Base-by-base conservation (phyloP, 306 rosid species). In the barrel medic (Medicago truncatula) region DNA sequence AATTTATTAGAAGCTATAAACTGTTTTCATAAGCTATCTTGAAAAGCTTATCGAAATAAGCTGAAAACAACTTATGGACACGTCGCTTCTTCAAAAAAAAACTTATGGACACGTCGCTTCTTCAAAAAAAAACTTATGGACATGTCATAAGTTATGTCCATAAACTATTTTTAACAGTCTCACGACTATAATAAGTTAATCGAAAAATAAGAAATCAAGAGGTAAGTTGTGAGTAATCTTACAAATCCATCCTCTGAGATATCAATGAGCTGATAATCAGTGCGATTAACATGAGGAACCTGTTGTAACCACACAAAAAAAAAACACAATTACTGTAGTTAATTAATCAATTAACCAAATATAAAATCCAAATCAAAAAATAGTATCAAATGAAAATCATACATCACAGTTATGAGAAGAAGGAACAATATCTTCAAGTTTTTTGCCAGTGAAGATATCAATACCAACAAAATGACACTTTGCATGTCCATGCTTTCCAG, bases 201-300 rank as follows among this genome's bases (percentile, higher is more conserved):
- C 54, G 31, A 28, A 28, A 28, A 28, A 28, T 28, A 61, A 31
- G 12, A 2, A 61, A 61, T 10, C 6, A 16, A 9, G 2, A 46
- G 7, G 43, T 62, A 70, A 70, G 62, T 18, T 21, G 50, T 66
- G 25, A 47, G 20, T 17, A 63, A 75, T 62, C 89, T 77, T 90
- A 94, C 98, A 86, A 92, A 94, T 86, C 98, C 98, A 86, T 94
- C 98, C 85, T 94, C 98, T 46, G 98, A 90, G 74, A 94, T 94
- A 79, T 94, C 97, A 18, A 94, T 94, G 58, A 94, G 93, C 87
- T 94, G 97, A 86, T 94, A 94, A 75, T 94, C 98, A 13, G 93
- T 88, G 31, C 98, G 97, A 68, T 82, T 94, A 79, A 94, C 98
- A 87, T 94, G 98, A 70, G 98, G 98, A 68, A 90, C 97, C 98